Evolutionary conservation across 352 stramenopile species (phyloP).

Genomic region (Phytopythium boreale): DNA sequence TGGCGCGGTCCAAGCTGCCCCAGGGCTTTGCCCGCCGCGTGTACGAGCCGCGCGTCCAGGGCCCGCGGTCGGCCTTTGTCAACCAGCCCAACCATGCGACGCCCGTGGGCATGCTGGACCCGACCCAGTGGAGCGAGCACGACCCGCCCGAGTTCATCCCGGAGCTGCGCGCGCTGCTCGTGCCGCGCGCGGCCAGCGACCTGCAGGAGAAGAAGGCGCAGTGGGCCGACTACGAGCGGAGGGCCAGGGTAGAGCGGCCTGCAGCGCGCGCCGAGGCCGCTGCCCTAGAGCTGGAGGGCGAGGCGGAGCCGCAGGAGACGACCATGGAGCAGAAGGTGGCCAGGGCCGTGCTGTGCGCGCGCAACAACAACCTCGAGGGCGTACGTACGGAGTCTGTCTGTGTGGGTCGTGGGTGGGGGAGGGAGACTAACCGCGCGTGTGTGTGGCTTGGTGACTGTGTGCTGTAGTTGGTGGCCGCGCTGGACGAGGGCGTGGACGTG

Average conservation of each 20-base stretch:
- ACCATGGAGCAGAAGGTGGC: conserved; percentile 44
- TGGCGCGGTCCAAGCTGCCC: conserved; percentile 53
- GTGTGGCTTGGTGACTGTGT: neutral
- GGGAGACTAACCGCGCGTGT: conserved; percentile 1
- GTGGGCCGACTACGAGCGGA: conserved; percentile 34
- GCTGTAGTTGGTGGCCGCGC: conserved; percentile 69
- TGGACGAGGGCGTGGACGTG: conserved; percentile 89
- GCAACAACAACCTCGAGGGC: conserved; percentile 80
- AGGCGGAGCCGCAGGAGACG: conserved; percentile 12
- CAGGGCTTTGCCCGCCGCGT: conserved; percentile 59
- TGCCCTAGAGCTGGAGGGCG: conserved; percentile 6
- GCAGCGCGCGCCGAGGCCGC: neutral
- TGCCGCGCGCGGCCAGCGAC: conserved; percentile 49
- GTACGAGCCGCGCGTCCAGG: conserved; percentile 51
- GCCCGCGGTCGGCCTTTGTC: conserved; percentile 55
- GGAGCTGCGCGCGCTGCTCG: conserved; percentile 52
- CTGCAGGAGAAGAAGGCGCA: conserved; percentile 60
- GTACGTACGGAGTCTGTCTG: conserved; percentile 23
- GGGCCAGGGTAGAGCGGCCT: neutral
- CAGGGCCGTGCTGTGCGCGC: conserved; percentile 58
- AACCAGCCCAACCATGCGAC: conserved; percentile 64
- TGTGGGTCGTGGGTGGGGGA: neutral
- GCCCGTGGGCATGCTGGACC: conserved; percentile 69
- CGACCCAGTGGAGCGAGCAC: conserved; percentile 52
- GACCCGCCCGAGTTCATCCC: conserved; percentile 59